Evolutionary conservation across 768 basidiomycete genomes (phyloP), one percentile per base, ranked within the genome.

Genomic region (Hysterangium stoloniferum): DNA sequence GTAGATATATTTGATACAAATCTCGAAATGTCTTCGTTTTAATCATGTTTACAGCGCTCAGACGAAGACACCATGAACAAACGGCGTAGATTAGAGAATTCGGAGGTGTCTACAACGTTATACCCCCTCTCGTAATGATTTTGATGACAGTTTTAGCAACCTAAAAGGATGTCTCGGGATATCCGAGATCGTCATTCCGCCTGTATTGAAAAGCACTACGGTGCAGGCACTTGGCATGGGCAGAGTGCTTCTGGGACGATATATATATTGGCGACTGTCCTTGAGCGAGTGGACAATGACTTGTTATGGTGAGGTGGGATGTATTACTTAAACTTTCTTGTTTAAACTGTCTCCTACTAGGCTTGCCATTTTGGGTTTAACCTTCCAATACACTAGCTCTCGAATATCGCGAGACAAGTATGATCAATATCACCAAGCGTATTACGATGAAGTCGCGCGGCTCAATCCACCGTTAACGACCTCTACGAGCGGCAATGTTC

Each of bases 211-310:
- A 87, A 85, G 60, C 83, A 98, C 67, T 97, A 96, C 61, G 71
- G 73, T 55, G 71, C 79, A 15, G 96, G 96, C 32, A 86, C 89
- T 40, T 89, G 80, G 69, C 78, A 88, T 60, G 90, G 91, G 1
- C 92, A 92, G 67, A 90, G 89, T 59, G 91, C 89, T 6, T 81
- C 93, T 8, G 84, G 86, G 20, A 86, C 85, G 25, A 78, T 97
- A 45, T 98, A 95, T 64, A 73, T 90, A 55, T 79, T 99, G 3
- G 90, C 94, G 8, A 91, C 86, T 4, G 76, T 83, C n/a, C 75
- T 97, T 7, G 92, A 94, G 59, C 80, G 94, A 29, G 86, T 84
- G 9, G 95, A 98, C 64, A 90, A 92, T 60, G 92, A 98, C 64
- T 74, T 94, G 6, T 71, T 98, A 40, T 99, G 96, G 96, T 92